A percentile compares a stretch with the other conserved stretches of the same genome.
These are phyloP conservation scores for Nicotiana sylvestris DNA, from an alignment of 257 asterid genomes.

Conservation along the genomic window DNA sequence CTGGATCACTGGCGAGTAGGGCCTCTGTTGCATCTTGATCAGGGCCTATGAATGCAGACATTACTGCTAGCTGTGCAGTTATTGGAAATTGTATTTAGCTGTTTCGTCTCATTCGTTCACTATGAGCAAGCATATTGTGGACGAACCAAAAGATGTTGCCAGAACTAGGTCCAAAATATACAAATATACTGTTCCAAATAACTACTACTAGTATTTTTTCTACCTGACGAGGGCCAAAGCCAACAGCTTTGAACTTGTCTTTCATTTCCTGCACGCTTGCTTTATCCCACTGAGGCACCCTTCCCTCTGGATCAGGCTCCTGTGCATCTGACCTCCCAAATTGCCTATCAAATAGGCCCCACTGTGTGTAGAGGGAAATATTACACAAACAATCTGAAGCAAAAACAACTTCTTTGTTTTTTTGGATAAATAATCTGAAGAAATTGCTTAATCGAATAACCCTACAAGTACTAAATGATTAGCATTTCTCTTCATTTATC, in stretches of 20 bases:
- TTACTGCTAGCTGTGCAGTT: conserved; percentile 67
- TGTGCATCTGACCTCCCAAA: conserved; percentile 82
- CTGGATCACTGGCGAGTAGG: conserved; percentile 68
- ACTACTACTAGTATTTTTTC: neutral
- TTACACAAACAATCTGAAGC: neutral
- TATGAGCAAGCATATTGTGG: neutral
- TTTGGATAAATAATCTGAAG: neutral
- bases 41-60: conserved; percentile 93
- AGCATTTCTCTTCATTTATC: neutral
- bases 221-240: conserved; percentile 96
- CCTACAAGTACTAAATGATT: neutral
- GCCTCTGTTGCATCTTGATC: conserved; percentile 86
- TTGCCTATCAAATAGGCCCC: conserved; percentile 81
- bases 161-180: neutral
- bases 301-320: conserved; percentile 90
- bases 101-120: neutral
- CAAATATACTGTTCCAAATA: neutral
- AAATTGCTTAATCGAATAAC: neutral
- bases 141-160: neutral
- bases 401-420: too few relatives aligned
- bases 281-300: conserved; percentile 83
- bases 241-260: conserved; percentile 65
- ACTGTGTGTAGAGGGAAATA: conserved; percentile 35
- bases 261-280: conserved; percentile 74
- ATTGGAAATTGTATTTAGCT: neutral